phyloP scores from a whole-genome alignment of 495 filamentous ascomycete species.

The Lindgomyces ingoldianus region DNA sequence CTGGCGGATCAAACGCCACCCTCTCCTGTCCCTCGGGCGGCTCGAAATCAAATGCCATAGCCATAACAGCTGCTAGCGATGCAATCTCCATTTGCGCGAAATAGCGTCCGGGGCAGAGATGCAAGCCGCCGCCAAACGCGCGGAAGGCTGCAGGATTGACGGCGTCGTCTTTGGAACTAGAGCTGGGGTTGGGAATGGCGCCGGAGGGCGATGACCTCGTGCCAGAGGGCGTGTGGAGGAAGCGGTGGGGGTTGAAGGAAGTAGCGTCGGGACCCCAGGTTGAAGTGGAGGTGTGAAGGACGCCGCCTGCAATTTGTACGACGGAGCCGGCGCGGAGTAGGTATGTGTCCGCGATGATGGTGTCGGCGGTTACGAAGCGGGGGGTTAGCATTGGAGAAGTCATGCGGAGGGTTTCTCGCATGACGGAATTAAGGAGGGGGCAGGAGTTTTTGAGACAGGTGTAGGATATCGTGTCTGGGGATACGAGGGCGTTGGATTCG shows the following conservation, averaged over 20 bases:
- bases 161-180: slow-evolving; percentile 15
- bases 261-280: slow-evolving; percentile 33
- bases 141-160: slow-evolving; percentile 40
- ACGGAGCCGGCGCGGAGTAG: slow-evolving; percentile 23
- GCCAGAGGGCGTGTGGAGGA: slow-evolving; percentile 10
- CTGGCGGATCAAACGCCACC: too few relatives aligned
- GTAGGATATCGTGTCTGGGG: slow-evolving; percentile 10
- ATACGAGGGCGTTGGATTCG: background rate
- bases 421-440: slow-evolving; percentile 32
- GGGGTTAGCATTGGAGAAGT: slow-evolving; percentile 15
- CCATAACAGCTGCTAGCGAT: slow-evolving; percentile 44
- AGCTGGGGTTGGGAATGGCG: background rate
- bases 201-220: slow-evolving; percentile 7
- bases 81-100: slow-evolving; percentile 52
- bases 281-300: slow-evolving; percentile 15
- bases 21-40: too few relatives aligned
- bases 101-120: slow-evolving; percentile 53
- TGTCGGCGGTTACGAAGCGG: slow-evolving; percentile 28
- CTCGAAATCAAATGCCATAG: slow-evolving; percentile 49
- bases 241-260: slow-evolving; percentile 30
- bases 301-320: slow-evolving; percentile 32
- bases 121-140: slow-evolving; percentile 49
- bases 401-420: slow-evolving; percentile 29
- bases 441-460: slow-evolving; percentile 16
- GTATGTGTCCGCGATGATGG: slow-evolving; percentile 31